These are phyloP conservation scores for Pleurotus tuoliensis DNA, from an alignment of 768 basidiomycete genomes.

Conservation along the genomic window DNA sequence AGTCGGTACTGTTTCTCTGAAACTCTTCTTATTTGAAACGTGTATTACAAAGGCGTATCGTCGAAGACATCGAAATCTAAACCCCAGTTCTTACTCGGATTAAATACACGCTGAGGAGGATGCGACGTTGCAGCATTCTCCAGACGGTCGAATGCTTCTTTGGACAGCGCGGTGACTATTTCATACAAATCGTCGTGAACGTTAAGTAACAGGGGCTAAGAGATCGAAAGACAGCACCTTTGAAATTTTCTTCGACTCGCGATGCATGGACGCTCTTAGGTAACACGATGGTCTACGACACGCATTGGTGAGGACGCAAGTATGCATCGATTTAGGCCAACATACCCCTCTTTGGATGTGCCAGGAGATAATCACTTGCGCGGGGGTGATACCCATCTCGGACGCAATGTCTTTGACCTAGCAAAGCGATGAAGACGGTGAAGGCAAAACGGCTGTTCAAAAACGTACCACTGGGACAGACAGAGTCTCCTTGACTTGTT, in stretches of 20 bases:
- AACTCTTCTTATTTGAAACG: no score
- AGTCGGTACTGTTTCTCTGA: no score
- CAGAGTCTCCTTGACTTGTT: slow-evolving; percentile 55
- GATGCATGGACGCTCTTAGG: slow-evolving; percentile 75
- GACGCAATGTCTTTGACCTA: slow-evolving; percentile 56
- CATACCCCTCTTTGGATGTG: slow-evolving; percentile 71
- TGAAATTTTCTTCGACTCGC: slow-evolving; percentile 66
- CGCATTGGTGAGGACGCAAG: background rate
- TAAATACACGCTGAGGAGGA: slow-evolving; percentile 48
- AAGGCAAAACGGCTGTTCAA: background rate
- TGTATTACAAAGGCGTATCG: background rate
- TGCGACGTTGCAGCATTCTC: slow-evolving; percentile 53
- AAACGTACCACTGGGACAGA: slow-evolving; percentile 47
- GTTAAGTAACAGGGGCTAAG: background rate
- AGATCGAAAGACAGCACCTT: slow-evolving; percentile 32
- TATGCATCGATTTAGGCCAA: slow-evolving; percentile 9
- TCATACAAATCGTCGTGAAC: slow-evolving; percentile 22
- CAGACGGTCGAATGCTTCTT: slow-evolving; percentile 36
- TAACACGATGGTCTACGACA: slow-evolving; percentile 56
- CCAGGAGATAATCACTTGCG: slow-evolving; percentile 75
- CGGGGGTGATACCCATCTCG: slow-evolving; percentile 66
- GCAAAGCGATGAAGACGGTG: background rate
- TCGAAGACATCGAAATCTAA: slow-evolving; percentile 62
- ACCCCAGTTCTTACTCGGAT: slow-evolving; percentile 61
- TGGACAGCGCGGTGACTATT: slow-evolving; percentile 33